Evolutionary conservation across 1,284 basidiomycete genomes (phyloP).

Genomic region (Cryptococcus sp.): DNA sequence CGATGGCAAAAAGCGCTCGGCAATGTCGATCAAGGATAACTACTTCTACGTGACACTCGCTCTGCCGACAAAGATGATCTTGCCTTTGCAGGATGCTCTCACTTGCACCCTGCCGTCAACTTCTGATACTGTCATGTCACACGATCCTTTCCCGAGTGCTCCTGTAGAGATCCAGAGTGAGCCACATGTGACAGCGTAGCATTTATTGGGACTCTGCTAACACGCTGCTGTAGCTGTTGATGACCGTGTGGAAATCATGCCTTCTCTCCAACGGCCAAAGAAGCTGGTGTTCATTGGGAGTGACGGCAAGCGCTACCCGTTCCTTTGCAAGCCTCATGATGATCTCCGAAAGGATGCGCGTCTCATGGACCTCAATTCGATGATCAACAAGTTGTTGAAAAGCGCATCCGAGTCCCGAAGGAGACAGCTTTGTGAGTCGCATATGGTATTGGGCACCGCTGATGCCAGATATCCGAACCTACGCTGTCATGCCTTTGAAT

Average conservation of each 20-base stretch:
- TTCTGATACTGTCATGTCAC: constrained; percentile 59
- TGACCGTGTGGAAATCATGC: constrained; percentile 89
- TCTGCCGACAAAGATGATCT: constrained; percentile 67
- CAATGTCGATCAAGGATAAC: constrained; percentile 42
- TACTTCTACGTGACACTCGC: constrained; percentile 61
- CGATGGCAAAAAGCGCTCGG: constrained; percentile 37
- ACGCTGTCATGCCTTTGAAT: constrained; percentile 93
- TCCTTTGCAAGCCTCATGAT: constrained; percentile 96
- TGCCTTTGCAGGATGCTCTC: constrained; percentile 90
- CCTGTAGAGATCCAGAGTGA: constrained; percentile 74
- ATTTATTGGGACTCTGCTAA: not conserved
- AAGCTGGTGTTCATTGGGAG: constrained; percentile 84
- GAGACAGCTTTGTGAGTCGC: constrained; percentile 72
- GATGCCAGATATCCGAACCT: constrained; percentile 80
- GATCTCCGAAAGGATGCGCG: constrained; percentile 96
- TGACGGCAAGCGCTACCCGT: constrained; percentile 81
- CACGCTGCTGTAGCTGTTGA: constrained; percentile 64
- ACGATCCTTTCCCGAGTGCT: constrained; percentile 77
- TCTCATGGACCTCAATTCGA: constrained; percentile 96
- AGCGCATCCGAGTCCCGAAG: constrained; percentile 88
- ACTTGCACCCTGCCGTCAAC: constrained; percentile 80
- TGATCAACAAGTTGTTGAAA: constrained; percentile 96
- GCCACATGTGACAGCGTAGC: constrained; percentile 19
- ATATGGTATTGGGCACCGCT: constrained; percentile 3
- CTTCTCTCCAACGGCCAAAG: constrained; percentile 84